Evolutionary conservation across 2,329 filamentous ascomycete genomes (phyloP).

Genomic region (Exophiala alcalophila): DNA sequence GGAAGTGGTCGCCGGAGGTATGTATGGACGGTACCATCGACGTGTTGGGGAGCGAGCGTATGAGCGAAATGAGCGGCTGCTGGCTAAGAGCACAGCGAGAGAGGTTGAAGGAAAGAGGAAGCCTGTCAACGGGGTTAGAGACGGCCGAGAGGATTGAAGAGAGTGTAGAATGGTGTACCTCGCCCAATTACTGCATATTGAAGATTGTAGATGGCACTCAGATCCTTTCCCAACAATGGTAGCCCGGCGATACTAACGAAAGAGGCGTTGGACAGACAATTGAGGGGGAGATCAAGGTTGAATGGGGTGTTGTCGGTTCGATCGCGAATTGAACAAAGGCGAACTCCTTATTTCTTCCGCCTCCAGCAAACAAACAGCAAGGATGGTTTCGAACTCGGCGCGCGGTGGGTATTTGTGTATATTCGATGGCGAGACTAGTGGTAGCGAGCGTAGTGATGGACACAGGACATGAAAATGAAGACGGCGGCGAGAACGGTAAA

Average conservation of each 20-base stretch:
- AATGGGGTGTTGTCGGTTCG: constrained; percentile 8
- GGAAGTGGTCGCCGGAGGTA: neutral
- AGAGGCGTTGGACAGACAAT: neutral
- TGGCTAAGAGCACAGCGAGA: constrained; percentile 17
- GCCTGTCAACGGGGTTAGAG: constrained; percentile 13
- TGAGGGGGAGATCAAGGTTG: constrained; percentile 3
- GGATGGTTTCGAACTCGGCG: too few species aligned
- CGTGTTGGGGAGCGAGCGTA: constrained; percentile 9
- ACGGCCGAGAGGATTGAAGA: constrained; percentile 1
- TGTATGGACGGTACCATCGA: neutral
- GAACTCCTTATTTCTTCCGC: constrained; percentile 9
- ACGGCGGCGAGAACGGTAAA: constrained; percentile 8
- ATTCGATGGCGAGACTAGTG: neutral
- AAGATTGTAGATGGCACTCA: neutral
- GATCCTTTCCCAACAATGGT: constrained; percentile 1
- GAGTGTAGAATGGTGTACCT: too few species aligned
- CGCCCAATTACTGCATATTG: constrained; percentile 9
- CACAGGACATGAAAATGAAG: constrained; percentile 2
- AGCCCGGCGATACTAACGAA: constrained; percentile 1
- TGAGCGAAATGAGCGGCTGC: constrained; percentile 21
- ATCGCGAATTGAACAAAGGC: constrained; percentile 5
- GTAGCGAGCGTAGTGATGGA: constrained; percentile 6
- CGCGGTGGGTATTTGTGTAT: constrained; percentile 1
- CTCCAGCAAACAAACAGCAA: constrained; percentile 5
- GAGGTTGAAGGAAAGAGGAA: constrained; percentile 2